Base-by-base conservation (phyloP, 2,329 filamentous ascomycete species). In the Penicillium polonicum region DNA sequence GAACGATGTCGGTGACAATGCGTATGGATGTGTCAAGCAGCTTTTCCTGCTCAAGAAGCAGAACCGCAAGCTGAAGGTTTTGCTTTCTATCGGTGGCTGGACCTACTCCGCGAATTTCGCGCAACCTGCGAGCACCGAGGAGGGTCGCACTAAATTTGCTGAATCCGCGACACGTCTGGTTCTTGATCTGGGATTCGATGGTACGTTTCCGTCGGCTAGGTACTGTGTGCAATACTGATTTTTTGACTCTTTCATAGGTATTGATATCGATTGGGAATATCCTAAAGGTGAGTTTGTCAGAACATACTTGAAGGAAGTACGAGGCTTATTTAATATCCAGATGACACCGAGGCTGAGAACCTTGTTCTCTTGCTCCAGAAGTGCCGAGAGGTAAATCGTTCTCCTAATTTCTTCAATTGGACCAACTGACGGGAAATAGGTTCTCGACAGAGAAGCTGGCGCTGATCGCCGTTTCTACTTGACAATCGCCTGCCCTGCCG, bases 21-120 rank as follows among this genome's bases (percentile, higher is more conserved):
- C 87, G 23, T 92, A 91, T 67, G 91, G 91, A 43, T 88, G 85
- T 67, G 75, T 90, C 58, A 92, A 92, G 76, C 89, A 93, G 70
- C 78, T 95, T 1, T 90, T 83, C 72, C 74, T 90, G 7, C 81
- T 90, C 58, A 94, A 94, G 79, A 87, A 91, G 75, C 78, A 82
- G 65, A 85, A 94, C 71, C 83, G 91, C 35, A 85, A 89, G 53
- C 73, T 94, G 58, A 95, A 95, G 73, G 81, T 88, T 4, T 82
- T 96, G 8, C 83, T 97, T 3, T 92, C 88, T 55, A 90, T 94
- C 57, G 91, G 91, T 33, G 91, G 91, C 17, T 93, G 88, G 86
- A 89, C 86, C 0, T 91, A 89, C 71, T 90, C 88, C 4, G 75
- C 84, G 73, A 94, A 96, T 77, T 95, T 97, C 75, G 79, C 85